Percentiles rank a stretch among this genome's conserved stretches.
Conservation (phyloP, 1,284 basidiomycete genomes). For the Neonothopanus nambi region DNA sequence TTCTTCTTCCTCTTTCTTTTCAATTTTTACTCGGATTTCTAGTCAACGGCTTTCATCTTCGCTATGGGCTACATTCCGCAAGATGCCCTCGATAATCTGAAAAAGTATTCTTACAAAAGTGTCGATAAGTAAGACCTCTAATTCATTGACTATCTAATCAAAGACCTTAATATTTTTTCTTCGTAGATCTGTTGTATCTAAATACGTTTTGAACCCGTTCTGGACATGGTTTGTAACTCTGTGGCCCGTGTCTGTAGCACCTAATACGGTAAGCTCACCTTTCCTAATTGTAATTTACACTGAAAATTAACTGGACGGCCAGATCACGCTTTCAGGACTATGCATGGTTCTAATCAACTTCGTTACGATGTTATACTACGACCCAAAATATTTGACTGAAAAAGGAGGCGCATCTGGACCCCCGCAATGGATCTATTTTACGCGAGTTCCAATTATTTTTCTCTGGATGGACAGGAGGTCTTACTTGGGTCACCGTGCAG, state of each 20-base stretch:
- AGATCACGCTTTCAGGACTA: slow-evolving; percentile 87
- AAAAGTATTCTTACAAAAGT: slow-evolving; percentile 67
- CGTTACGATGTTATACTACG: slow-evolving; percentile 78
- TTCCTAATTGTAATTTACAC: not conserved
- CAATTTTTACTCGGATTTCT: too few relatives aligned
- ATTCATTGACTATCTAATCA: not conserved
- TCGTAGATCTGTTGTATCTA: slow-evolving; percentile 70
- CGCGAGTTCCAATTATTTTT: slow-evolving; percentile 46
- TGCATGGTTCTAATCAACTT: slow-evolving; percentile 86
- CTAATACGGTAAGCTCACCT: slow-evolving; percentile 73
- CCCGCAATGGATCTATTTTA: slow-evolving; percentile 85
- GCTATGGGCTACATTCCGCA: slow-evolving; percentile 55
- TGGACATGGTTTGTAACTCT: slow-evolving; percentile 95
- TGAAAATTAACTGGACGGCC: not conserved
- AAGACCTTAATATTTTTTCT: not conserved
- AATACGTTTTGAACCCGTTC: slow-evolving; percentile 85
- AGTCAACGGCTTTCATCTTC: not conserved
- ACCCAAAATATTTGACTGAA: slow-evolving; percentile 73
- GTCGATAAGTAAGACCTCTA: slow-evolving; percentile 64
- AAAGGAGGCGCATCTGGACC: slow-evolving; percentile 63
- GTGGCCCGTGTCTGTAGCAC: slow-evolving; percentile 87
- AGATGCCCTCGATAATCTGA: slow-evolving; percentile 60
- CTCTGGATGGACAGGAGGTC: not conserved
- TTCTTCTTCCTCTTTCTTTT: too few relatives aligned
- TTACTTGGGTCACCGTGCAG: slow-evolving; percentile 35